Evolutionary conservation across 768 basidiomycete species (phyloP), one percentile per base, ranked within the genome.

Genomic region (Auricularia auricula-judae): DNA sequence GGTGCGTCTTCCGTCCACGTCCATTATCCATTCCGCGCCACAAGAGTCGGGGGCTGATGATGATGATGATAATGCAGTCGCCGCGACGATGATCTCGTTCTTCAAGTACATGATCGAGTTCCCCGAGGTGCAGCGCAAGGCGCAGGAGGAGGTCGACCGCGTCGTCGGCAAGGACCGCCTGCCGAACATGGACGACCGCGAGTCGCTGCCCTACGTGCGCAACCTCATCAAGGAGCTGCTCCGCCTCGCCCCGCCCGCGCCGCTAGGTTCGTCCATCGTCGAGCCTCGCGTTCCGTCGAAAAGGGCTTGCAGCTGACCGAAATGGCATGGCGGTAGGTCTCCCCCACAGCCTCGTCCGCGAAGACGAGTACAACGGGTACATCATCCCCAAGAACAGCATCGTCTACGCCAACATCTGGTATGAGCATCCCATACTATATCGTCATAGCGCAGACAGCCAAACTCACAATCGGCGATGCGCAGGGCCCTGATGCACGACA

Each of bases 141-240:
- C 65, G 21, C 65, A 63, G 23, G 33, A n/a, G 16, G 65, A 65
- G 51, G 18, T 65, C 16, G 65, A 65, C 43, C 14, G 23, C 14
- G 63, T 65, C 12, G 18, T 58, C 8, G 47, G 47, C 12, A 29
- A 33, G 10, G 29, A 61, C 12, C 44, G 65, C 21, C 47, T 63
- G 14, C 63, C 65, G 1, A 63, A 23, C 12, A 75, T 76, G 65
- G 71, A 70, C 8, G 81, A 82, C 65, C 70, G 77, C 36, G 71
- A 70, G 5, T 71, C 70, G 10, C 70, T 82, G 35, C 81, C 80
- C 0, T 81, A 79, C 66, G 69, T 78, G 3, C 76, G 77, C 33
- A 76, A 76, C 3, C 54, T 82, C 11, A 70, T 72, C 18, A 72
- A 74, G 35, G 80, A 81, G 66, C 71, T 78, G 43, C 68, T 78